Base-by-base conservation (phyloP, 192 early-diverging fungal genomes). In the Entomortierella beljakovae region DNA sequence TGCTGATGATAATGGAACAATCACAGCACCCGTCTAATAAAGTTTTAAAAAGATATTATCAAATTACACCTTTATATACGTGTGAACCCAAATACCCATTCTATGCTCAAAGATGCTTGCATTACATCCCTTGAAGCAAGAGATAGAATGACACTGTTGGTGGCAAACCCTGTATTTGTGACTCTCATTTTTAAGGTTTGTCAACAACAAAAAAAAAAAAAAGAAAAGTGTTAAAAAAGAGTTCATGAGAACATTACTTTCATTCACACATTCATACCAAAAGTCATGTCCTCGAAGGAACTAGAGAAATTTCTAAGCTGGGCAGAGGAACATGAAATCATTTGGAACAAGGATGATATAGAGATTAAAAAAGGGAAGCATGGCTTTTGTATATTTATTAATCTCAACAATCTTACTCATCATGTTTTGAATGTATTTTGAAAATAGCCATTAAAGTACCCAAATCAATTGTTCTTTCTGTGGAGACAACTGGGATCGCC, bases 391-490 rank as follows among this genome's bases (percentile, higher is more conserved):
- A 60, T 92, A n/a, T 83, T 85, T 46, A 88, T 90, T 58, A 20
- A 23, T 23, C 10, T 0, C 6, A 51, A 51, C 46, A 83, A 22
- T 18, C 4, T n/a, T 22, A 33, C 22, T 42, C 6, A 18, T 25
- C 6, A n/a, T 16, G 49, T 5, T 32, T 18, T 13, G 3, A 22
- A 3, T 38, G 0, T 61, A n/a, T n/a, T 51, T 29, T 11, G 2
- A 8, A 0, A 15, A 22, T 81, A 67, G 82, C 88, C 35, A 88
- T 90, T 42, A 80, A 86, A 48, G 96, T 96, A 59, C 93, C 96
- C 38, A 96, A 96, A 69, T 69, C 87, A 1, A 83, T 87, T 7
- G 87, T 96, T 1, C 83, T 97, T 15, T 94, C 93, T 29, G 70
- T 86, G 18, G 87, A 89, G 56, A 94, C 87, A 22, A 88, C 92